Conservation (phyloP, 2,329 filamentous ascomycete species). For the Achaetomium macrosporum region DNA sequence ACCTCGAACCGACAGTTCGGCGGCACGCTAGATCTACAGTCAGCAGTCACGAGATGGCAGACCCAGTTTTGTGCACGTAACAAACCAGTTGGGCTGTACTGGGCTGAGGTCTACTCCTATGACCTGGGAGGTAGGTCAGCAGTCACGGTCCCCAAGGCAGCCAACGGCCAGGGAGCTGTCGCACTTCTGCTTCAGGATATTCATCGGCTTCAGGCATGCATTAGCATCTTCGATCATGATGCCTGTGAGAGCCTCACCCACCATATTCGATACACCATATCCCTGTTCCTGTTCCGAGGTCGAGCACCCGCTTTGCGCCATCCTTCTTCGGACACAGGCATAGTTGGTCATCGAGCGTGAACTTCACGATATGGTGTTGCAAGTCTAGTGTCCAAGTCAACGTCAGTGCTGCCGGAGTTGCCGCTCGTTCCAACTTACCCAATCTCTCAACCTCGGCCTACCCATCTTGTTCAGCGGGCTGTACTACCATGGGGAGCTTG, state of each 20-base stretch:
- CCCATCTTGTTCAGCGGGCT: background rate
- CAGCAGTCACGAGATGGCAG: background rate
- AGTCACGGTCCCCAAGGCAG: background rate
- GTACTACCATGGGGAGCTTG: background rate
- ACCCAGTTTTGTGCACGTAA: background rate
- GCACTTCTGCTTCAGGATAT: constrained; percentile 18
- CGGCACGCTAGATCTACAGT: constrained; percentile 11
- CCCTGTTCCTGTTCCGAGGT: constrained; percentile 21
- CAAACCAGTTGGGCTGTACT: constrained; percentile 14
- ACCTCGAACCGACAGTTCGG: constrained; percentile 20
- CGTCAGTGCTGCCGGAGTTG: background rate
- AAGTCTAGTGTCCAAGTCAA: constrained; percentile 12
- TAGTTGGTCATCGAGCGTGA: constrained; percentile 16
- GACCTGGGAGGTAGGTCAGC: constrained; percentile 1
- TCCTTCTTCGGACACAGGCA: constrained; percentile 17
- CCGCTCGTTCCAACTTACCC: background rate
- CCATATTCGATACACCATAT: constrained; percentile 24
- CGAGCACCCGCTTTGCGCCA: constrained; percentile 18
- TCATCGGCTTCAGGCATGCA: constrained; percentile 3
- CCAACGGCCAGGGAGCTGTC: too few relatives aligned
- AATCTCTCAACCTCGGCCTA: background rate
- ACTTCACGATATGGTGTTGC: constrained; percentile 18
- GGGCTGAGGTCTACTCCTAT: constrained; percentile 19
- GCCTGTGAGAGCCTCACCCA: background rate
- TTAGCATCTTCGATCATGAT: background rate